These are phyloP conservation scores for Exophiala sideris DNA, from an alignment of 2,329 filamentous ascomycete genomes.

Conservation along the genomic window DNA sequence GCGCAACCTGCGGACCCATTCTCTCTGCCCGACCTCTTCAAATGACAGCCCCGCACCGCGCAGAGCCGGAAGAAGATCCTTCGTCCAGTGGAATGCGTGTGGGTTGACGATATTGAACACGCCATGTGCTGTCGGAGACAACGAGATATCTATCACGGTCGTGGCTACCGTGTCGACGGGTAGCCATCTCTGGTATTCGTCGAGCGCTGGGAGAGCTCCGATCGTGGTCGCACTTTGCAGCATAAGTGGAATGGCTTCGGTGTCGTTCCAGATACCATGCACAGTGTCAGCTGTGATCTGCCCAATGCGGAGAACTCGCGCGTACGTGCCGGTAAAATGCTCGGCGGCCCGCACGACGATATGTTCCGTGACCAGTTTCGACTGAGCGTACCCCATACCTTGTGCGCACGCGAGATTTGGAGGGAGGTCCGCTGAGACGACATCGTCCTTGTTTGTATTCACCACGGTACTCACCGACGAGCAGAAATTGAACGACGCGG, in stretches of 20 bases:
- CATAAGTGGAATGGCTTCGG: conserved; percentile 53
- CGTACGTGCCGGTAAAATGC: conserved; percentile 28
- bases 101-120: conserved; percentile 57
- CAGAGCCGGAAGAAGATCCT: conserved; percentile 53
- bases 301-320: conserved; percentile 48
- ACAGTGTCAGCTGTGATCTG: conserved; percentile 51
- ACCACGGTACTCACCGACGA: conserved; percentile 47
- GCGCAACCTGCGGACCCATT: conserved; percentile 39
- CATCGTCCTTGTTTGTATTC: conserved; percentile 7
- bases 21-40: conserved; percentile 27
- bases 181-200: conserved; percentile 43
- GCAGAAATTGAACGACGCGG: conserved; percentile 49
- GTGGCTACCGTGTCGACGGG: conserved; percentile 42
- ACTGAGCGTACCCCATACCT: conserved; percentile 53
- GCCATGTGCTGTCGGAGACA: conserved; percentile 28
- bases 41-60: conserved; percentile 44
- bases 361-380: conserved; percentile 58
- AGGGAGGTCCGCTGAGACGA: conserved; percentile 10
- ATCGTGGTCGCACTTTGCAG: conserved; percentile 44
- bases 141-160: conserved; percentile 28
- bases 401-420: conserved; percentile 15
- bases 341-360: conserved; percentile 37
- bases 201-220: conserved; percentile 45
- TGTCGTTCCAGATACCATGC: conserved; percentile 50
- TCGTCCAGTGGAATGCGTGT: conserved; percentile 36